Evolutionary conservation across 805 yeast species (phyloP), one percentile per base, ranked within the genome.

Genomic region (Ogataea chonburiensis): DNA sequence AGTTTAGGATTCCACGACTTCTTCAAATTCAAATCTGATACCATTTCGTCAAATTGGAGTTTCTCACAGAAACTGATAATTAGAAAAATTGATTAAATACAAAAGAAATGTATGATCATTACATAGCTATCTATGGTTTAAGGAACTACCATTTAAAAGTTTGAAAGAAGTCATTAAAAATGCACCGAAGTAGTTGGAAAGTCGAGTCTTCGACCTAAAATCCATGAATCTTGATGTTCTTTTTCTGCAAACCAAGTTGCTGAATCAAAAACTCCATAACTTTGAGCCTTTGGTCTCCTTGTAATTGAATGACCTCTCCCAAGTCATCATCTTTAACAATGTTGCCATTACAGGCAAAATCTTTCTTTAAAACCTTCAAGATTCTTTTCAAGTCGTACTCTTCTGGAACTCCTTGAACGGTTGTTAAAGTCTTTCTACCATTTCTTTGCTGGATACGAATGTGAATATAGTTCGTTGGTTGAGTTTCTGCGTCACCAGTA

Each of bases 391-490:
- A 72, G 64, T 91, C 98, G 68, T 87, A 91, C 67, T 93, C 98
- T 47, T 69, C 79, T 49, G 98, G 97, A 45, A 91, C 77, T 61
- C 98, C 98, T 72, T 93, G 98, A 46, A 91, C 98, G 26, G 98
- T 91, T 51, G 98, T 91, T 64, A 91, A 79, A 47, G 98, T 91
- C 71, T 91, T 91, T 73, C 98, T 89, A 64, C 98, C 98, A 73
- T 93, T 91, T 76, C 98, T 91, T 74, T 91, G 98, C 71, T 91
- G 98, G 65, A 94, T 91, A 77, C 98, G 94, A 66, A 91, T 84
- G 70, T 89, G 98, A 68, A 91, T 86, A 72, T 89, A 87, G 74
- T 86, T 88, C 43, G 94, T 80, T 61, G 95, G 85, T 71, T 91
- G 91, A 55, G 95, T 84, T 67, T 91, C 96, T 72, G 93, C 94